A percentile compares a stretch with the other conserved stretches of the same genome.
These are phyloP conservation scores for Saccharum spontaneum DNA, from an alignment of 176 grass and related monocot genomes.

Conservation along the genomic window DNA sequence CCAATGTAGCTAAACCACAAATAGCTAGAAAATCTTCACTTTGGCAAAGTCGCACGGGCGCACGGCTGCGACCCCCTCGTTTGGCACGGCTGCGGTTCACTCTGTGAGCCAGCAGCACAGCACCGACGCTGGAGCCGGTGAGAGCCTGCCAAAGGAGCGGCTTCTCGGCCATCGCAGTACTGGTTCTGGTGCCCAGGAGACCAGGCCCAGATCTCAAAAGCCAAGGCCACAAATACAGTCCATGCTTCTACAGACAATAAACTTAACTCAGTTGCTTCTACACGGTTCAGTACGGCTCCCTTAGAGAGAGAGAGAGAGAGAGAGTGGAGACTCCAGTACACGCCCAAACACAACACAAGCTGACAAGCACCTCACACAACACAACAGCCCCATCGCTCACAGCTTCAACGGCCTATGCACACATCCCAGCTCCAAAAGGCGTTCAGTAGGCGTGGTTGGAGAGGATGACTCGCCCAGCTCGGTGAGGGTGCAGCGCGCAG, in stretches of 20 bases:
- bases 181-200: not conserved
- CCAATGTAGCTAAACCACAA: too few relatives aligned
- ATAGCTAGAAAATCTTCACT: too few relatives aligned
- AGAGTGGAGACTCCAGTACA: not conserved
- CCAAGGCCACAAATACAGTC: not conserved
- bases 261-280: not conserved
- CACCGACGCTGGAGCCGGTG: too few relatives aligned
- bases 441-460: constrained; percentile 63
- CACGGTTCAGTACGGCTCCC: not conserved
- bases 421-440: not conserved
- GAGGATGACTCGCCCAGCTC: constrained; percentile 30
- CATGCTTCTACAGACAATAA: not conserved
- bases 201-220: not conserved
- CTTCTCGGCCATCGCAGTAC: too few relatives aligned
- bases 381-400: not conserved
- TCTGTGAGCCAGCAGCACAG: too few relatives aligned
- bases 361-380: not conserved
- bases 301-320: not conserved
- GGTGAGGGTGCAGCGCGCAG: constrained; percentile 54
- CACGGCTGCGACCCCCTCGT: too few relatives aligned
- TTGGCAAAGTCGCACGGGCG: too few relatives aligned
- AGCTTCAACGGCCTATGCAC: not conserved
- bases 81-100: too few relatives aligned
- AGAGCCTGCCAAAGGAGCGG: too few relatives aligned
- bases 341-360: not conserved